Conservation (phyloP, 2,329 filamentous ascomycete genomes). For the Xylaria sp. region DNA sequence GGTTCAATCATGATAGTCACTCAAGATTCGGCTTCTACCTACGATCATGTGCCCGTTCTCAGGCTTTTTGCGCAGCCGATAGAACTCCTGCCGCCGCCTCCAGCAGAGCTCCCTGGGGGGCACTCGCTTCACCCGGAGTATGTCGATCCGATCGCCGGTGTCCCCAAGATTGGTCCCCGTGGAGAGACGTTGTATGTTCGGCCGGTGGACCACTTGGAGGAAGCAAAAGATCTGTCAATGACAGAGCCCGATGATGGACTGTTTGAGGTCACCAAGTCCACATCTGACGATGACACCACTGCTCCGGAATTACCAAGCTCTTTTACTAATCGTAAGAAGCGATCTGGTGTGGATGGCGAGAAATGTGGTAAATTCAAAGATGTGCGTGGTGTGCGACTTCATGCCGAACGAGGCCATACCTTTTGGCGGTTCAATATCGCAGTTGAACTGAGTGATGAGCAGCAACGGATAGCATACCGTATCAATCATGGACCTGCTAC, state of each 20-base stretch:
- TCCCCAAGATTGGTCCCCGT: constrained; percentile 77
- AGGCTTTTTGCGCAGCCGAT: constrained; percentile 83
- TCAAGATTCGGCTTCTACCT: constrained; percentile 74
- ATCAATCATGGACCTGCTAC: constrained; percentile 87
- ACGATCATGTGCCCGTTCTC: constrained; percentile 71
- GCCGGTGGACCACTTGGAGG: constrained; percentile 79
- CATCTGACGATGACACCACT: constrained; percentile 44
- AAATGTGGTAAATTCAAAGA: constrained; percentile 76
- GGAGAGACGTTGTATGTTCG: constrained; percentile 85
- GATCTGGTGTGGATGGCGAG: constrained; percentile 66
- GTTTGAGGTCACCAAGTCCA: constrained; percentile 63
- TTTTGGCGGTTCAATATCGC: constrained; percentile 98
- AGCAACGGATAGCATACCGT: constrained; percentile 87
- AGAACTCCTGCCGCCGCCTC: constrained; percentile 73
- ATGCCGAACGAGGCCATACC: constrained; percentile 78
- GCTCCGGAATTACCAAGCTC: constrained; percentile 46
- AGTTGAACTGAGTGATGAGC: constrained; percentile 70
- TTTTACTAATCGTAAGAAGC: constrained; percentile 49
- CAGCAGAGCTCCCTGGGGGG: constrained; percentile 59
- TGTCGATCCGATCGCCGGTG: constrained; percentile 81
- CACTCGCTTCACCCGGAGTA: constrained; percentile 69
- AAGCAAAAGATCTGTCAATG: constrained; percentile 70
- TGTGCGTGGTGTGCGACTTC: constrained; percentile 73
- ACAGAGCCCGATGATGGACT: constrained; percentile 77
- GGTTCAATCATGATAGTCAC: constrained; percentile 96